These are phyloP conservation scores for Ceratorhiza oryzae-sativae DNA, from an alignment of 1,284 basidiomycete species.

Conservation along the genomic window DNA sequence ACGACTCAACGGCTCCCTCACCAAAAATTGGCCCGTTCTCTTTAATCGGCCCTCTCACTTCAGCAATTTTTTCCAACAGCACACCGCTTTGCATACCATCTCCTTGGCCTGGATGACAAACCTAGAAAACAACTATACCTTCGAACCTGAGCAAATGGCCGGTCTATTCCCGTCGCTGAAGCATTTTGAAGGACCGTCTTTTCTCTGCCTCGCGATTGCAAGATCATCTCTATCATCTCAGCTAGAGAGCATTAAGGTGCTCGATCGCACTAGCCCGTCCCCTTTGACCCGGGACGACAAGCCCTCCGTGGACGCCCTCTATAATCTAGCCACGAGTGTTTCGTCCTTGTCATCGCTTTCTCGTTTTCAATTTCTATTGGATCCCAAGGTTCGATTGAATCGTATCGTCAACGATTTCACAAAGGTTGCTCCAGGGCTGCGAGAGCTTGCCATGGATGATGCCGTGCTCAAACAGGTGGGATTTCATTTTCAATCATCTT, in stretches of 20 bases:
- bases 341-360: neutral
- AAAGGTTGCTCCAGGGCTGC: conserved; percentile 1
- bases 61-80: neutral
- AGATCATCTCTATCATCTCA: neutral
- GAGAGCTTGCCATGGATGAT: conserved; percentile 8
- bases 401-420: conserved; percentile 11
- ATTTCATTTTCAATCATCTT: neutral
- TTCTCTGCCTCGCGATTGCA: conserved; percentile 9
- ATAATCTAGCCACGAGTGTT: neutral
- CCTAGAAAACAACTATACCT: neutral
- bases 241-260: conserved; percentile 8
- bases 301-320: neutral
- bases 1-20: neutral
- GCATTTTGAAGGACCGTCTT: conserved; percentile 25
- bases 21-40: conserved; percentile 1
- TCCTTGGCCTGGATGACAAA: conserved; percentile 10
- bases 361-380: neutral
- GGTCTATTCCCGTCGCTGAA: conserved; percentile 14
- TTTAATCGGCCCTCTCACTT: neutral
- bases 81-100: conserved; percentile 2
- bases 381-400: neutral
- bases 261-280: neutral
- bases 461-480: neutral
- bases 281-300: neutral
- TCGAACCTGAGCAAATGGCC: neutral